Evolutionary conservation across 2,329 filamentous ascomycete genomes (phyloP).

Genomic region (Pyrenochaeta sp.): DNA sequence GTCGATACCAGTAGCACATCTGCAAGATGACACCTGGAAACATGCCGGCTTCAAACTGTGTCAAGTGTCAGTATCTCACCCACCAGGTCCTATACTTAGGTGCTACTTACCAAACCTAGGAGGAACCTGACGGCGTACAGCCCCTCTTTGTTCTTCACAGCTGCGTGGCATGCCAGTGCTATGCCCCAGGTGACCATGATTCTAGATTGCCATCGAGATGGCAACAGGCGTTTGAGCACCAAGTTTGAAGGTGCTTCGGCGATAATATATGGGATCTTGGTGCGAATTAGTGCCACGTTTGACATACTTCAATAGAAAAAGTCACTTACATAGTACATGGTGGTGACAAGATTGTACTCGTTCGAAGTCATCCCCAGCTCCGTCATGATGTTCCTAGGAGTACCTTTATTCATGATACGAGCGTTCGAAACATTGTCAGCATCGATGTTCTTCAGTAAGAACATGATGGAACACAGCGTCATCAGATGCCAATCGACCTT

Average conservation of each 20-base stretch:
- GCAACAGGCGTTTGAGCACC: slow-evolving; percentile 49
- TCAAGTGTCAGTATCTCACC: not conserved
- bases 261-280: slow-evolving; percentile 59
- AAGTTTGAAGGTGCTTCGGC: slow-evolving; percentile 69
- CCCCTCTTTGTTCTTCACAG: slow-evolving; percentile 67
- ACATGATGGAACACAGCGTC: slow-evolving; percentile 29
- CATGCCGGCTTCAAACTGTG: slow-evolving; percentile 67
- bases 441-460: slow-evolving; percentile 33
- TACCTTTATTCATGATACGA: slow-evolving; percentile 30
- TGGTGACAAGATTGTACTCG: slow-evolving; percentile 40
- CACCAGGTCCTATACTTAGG: not conserved
- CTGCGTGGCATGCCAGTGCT: slow-evolving; percentile 72
- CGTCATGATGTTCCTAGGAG: slow-evolving; percentile 26
- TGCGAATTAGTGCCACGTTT: not conserved
- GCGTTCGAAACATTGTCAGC: slow-evolving; percentile 30
- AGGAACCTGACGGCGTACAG: slow-evolving; percentile 61
- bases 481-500: slow-evolving; percentile 28
- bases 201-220: slow-evolving; percentile 39
- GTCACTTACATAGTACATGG: slow-evolving; percentile 44
- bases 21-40: slow-evolving; percentile 73
- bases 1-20: slow-evolving; percentile 81
- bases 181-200: slow-evolving; percentile 80
- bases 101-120: slow-evolving; percentile 65
- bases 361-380: slow-evolving; percentile 30
- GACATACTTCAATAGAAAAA: slow-evolving; percentile 15